Conservation (phyloP, 2,329 filamentous ascomycete species). For the Knoxdaviesia proteae region DNA sequence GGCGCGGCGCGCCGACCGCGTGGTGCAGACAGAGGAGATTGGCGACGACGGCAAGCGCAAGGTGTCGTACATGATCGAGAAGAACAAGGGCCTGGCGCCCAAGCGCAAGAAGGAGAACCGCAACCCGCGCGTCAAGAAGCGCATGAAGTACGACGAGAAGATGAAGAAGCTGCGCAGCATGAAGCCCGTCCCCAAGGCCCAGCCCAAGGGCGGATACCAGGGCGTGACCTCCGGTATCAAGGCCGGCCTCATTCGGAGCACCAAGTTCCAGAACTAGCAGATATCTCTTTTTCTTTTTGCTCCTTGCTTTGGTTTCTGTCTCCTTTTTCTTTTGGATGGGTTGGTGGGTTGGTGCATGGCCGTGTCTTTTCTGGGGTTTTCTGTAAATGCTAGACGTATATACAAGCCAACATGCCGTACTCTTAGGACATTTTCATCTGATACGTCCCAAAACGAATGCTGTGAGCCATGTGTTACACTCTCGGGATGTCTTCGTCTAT, state of each 20-base stretch:
- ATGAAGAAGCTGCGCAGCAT: slow-evolving; percentile 89
- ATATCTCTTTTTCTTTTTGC: slow-evolving; percentile 3
- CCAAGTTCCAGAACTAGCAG: slow-evolving; percentile 45
- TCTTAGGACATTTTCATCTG: no score
- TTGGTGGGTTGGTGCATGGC: neutral
- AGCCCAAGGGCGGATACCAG: slow-evolving; percentile 67
- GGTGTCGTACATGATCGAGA: slow-evolving; percentile 84
- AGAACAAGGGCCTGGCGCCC: slow-evolving; percentile 89
- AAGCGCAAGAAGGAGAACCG: slow-evolving; percentile 83
- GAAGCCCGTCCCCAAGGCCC: slow-evolving; percentile 67
- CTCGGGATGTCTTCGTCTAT: no score
- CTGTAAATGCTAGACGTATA: neutral
- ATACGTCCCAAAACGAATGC: no score
- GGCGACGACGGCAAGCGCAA: slow-evolving; percentile 75
- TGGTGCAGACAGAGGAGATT: slow-evolving; percentile 45
- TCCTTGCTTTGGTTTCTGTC: neutral
- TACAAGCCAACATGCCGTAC: neutral
- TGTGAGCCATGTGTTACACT: no score
- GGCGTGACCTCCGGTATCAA: slow-evolving; percentile 95
- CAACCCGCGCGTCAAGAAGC: slow-evolving; percentile 95
- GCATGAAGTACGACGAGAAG: slow-evolving; percentile 88
- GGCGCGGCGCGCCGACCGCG: slow-evolving; percentile 41
- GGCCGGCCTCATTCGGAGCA: slow-evolving; percentile 76
- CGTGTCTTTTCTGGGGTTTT: neutral
- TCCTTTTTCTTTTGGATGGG: neutral